phyloP scores from a whole-genome alignment of 805 yeast species.

The Wickerhamomyces ciferrii region DNA sequence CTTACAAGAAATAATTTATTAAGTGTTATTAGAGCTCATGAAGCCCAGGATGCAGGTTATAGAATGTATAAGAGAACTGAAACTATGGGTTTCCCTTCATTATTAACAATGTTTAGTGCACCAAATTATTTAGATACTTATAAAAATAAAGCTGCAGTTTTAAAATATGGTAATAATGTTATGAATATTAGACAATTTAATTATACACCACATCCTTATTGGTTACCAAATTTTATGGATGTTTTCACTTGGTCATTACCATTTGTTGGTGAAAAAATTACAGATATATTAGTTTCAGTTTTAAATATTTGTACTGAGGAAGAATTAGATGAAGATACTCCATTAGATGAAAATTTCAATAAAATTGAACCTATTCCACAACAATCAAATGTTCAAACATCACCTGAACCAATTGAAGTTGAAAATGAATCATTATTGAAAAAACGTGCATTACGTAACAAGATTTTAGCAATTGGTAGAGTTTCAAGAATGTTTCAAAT shows the following conservation, averaged over 20 bases:
- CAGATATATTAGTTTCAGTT: slow-evolving; percentile 87
- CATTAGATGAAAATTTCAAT: slow-evolving; percentile 27
- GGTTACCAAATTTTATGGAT: slow-evolving; percentile 96
- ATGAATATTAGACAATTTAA: slow-evolving; percentile 96
- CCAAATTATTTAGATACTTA: slow-evolving; percentile 92
- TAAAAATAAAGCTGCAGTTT: slow-evolving; percentile 91
- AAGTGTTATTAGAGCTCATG: slow-evolving; percentile 92
- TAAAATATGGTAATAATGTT: slow-evolving; percentile 85
- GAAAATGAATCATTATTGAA: slow-evolving; percentile 24
- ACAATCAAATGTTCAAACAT: slow-evolving; percentile 1
- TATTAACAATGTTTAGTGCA: slow-evolving; percentile 89
- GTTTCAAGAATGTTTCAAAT: slow-evolving; percentile 89
- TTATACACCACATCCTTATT: slow-evolving; percentile 90
- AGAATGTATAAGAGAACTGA: slow-evolving; percentile 86
- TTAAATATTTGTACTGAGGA: slow-evolving; percentile 94
- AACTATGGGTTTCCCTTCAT: slow-evolving; percentile 82
- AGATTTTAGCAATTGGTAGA: slow-evolving; percentile 93
- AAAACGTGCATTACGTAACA: slow-evolving; percentile 66
- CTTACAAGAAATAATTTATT: slow-evolving; percentile 72
- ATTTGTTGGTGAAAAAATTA: slow-evolving; percentile 93
- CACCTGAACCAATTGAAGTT: slow-evolving; percentile 2
- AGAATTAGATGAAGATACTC: slow-evolving; percentile 76
- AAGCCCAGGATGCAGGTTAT: slow-evolving; percentile 97
- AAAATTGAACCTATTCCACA: slow-evolving; percentile 6
- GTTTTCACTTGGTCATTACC: slow-evolving; percentile 97